These are phyloP conservation scores for Aphanomyces astaci DNA, from an alignment of 352 stramenopile genomes.

Conservation along the genomic window DNA sequence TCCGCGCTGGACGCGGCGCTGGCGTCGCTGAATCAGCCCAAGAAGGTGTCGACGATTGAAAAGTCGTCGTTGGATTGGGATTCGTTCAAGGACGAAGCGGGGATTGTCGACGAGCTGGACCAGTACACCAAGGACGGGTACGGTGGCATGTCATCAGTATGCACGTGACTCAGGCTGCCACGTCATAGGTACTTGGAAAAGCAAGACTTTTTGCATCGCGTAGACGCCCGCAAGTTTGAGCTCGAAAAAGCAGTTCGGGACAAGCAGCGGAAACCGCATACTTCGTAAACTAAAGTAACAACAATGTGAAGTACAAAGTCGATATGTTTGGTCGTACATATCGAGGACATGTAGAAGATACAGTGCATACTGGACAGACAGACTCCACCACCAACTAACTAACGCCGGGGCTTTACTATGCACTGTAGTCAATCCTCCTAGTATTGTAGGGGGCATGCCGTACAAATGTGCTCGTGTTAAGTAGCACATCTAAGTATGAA, in stretches of 20 bases:
- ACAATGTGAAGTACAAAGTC: too few relatives aligned
- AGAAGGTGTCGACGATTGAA: conserved; percentile 91
- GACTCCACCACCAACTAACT: too few relatives aligned
- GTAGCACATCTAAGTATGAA: too few relatives aligned
- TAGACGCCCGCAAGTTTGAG: conserved; percentile 85
- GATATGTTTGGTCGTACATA: too few relatives aligned
- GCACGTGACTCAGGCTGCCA: neutral
- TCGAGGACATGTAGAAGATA: too few relatives aligned
- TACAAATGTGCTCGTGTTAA: too few relatives aligned
- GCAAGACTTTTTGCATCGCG: conserved; percentile 90
- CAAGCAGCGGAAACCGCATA: conserved; percentile 25
- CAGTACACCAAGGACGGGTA: conserved; percentile 90
- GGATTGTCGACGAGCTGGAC: conserved; percentile 88
- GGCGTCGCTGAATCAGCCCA: conserved; percentile 72
- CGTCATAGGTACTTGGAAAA: conserved; percentile 85
- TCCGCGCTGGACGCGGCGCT: conserved; percentile 79
- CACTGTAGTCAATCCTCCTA: too few relatives aligned
- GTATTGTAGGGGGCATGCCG: too few relatives aligned
- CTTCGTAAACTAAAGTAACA: conserved; percentile 41
- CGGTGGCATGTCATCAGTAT: conserved; percentile 1
- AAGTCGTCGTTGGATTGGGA: conserved; percentile 95
- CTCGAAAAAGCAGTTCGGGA: conserved; percentile 84
- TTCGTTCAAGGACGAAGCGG: conserved; percentile 89
- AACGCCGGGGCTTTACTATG: too few relatives aligned
- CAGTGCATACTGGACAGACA: too few relatives aligned